Conservation (phyloP, 2,329 filamentous ascomycete species). For the Phialophora chinensis region DNA sequence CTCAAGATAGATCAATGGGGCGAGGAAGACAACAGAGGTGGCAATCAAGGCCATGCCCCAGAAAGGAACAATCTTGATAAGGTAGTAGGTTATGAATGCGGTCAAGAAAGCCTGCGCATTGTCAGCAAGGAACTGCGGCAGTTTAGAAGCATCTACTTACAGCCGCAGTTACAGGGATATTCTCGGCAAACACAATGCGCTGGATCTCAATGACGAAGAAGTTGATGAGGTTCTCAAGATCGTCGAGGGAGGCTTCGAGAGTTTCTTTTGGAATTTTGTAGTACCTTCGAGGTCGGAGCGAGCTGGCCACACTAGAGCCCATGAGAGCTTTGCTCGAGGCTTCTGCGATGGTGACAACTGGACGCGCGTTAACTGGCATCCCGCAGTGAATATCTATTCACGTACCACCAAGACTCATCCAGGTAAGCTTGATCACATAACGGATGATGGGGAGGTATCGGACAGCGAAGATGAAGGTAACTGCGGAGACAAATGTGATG, state of each 20-base stretch:
- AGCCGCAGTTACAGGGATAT: constrained; percentile 64
- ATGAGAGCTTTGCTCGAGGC: constrained; percentile 61
- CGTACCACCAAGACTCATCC: constrained; percentile 64
- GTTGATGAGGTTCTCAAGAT: constrained; percentile 69
- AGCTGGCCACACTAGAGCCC: constrained; percentile 64
- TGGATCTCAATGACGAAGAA: constrained; percentile 73
- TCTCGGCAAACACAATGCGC: constrained; percentile 70
- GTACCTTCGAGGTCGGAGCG: constrained; percentile 68
- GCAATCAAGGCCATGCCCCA: constrained; percentile 67
- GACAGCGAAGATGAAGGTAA: constrained; percentile 66
- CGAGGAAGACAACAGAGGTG: constrained; percentile 63
- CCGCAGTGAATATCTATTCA: constrained; percentile 26
- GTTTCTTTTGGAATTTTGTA: constrained; percentile 70
- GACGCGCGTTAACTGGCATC: constrained; percentile 22
- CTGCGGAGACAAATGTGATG: constrained; percentile 62
- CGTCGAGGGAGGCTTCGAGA: constrained; percentile 65
- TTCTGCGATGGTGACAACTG: constrained; percentile 61
- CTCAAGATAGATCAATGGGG: constrained; percentile 67
- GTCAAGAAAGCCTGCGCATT: constrained; percentile 61
- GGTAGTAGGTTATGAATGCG: constrained; percentile 65
- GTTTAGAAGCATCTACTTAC: constrained; percentile 52
- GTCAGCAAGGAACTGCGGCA: constrained; percentile 14
- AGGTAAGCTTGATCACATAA: constrained; percentile 66
- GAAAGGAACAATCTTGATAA: constrained; percentile 69
- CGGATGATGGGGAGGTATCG: constrained; percentile 68